Base-by-base conservation (phyloP, 768 basidiomycete genomes). In the Mycena rosella region DNA sequence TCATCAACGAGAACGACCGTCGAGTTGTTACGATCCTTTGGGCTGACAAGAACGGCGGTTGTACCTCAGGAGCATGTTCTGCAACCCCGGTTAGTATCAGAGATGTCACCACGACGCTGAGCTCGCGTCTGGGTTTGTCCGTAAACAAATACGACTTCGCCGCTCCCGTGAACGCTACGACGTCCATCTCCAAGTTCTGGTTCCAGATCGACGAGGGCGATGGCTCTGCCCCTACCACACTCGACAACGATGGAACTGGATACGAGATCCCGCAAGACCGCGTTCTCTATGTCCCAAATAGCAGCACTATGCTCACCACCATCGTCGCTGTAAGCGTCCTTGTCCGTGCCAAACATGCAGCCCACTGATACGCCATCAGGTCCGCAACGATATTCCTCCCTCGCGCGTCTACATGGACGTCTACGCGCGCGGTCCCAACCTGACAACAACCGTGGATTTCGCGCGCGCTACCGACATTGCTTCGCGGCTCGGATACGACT, bases 151-250 rank as follows among this genome's bases (percentile, higher is more conserved):
- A 84, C 74, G 74, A 82, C 60, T 85, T 84, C 66, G 72, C 82
- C n/a, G 82, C 82, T 7, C 81, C 81, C 3, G 77, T 86, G 63
- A 73, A 82, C 70, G 67, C 79, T 9, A 63, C 78, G 7, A 74
- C 74, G 11, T 85, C 84, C n/a, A 78, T 87, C 58, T 79, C 83
- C 34, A 82, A 81, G 36, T 86, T 86, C 73, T 86, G 84, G 84
- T 87, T 87, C 72, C 75, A 79, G 29, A 81, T 86, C 9, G 79
- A 86, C 65, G 84, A 85, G 65, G 78, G 79, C 30, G 77, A 84
- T 65, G 85, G 84, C 14, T 81, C 77, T 42, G 73, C 74, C 1
- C 61, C 78, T 9, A 79, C 78, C 2, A 74, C 73, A 1, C 79
- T 83, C 61, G 77, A 84, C 40, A 85, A 85, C 63, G 80, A 77